These are phyloP conservation scores for Saccharomycopsis olivae DNA, from an alignment of 805 yeast genomes.

Conservation along the genomic window DNA sequence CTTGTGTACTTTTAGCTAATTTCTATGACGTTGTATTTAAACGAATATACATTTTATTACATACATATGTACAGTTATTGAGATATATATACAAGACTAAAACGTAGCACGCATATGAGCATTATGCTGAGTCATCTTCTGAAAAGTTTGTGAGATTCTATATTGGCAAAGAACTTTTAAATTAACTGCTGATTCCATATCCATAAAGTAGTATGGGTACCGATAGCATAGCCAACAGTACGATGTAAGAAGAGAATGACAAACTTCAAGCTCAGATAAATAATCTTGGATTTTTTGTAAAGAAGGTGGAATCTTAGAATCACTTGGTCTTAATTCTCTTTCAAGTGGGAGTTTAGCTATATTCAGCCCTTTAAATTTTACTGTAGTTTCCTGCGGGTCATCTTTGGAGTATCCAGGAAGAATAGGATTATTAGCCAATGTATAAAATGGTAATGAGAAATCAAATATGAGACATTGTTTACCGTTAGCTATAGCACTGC, in stretches of 20 bases:
- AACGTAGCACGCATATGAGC: no score
- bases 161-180: conserved; percentile 59
- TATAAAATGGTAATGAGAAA: neutral
- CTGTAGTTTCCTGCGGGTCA: neutral
- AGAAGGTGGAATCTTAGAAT: neutral
- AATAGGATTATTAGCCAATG: neutral
- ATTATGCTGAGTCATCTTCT: no score
- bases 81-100: no score
- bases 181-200: conserved; percentile 61
- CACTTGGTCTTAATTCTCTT: neutral
- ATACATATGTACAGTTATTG: no score
- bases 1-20: no score
- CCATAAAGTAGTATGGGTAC: conserved; percentile 74
- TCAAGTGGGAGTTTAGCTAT: neutral
- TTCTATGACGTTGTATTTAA: no score
- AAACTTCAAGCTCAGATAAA: conserved; percentile 37
- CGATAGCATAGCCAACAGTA: conserved; percentile 83
- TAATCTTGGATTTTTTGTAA: conserved; percentile 15
- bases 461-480: neutral
- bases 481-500: neutral
- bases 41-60: no score
- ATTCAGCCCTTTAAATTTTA: neutral
- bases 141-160: conserved; percentile 21
- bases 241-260: conserved; percentile 56
- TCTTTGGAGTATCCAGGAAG: neutral